phyloP scores from a whole-genome alignment of 208 protist species.

The Acanthamoeba healyi region DNA sequence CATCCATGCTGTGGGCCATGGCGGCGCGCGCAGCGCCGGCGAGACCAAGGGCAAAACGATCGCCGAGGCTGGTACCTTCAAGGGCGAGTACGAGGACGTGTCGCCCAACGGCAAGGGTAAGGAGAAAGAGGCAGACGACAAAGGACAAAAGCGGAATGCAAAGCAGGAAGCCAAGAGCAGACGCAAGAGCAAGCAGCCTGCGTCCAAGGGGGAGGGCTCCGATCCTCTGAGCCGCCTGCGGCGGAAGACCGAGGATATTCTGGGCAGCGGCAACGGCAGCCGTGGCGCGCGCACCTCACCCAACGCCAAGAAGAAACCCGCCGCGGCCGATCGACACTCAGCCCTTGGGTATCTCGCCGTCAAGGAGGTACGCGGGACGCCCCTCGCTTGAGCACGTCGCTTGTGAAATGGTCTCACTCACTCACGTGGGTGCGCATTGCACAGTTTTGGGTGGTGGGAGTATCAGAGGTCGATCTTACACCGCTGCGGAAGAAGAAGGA shows the following conservation, averaged over 20 bases:
- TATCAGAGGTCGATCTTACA: slow-evolving; percentile 5
- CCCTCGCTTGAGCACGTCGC: not conserved
- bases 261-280: not conserved
- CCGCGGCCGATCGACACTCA: not conserved
- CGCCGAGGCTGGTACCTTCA: not conserved
- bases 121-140: not conserved
- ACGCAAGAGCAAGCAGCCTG: not conserved
- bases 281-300: not conserved
- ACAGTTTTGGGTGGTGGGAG: slow-evolving; percentile 23
- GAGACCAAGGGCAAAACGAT: not conserved
- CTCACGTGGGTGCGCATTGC: no score
- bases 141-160: not conserved
- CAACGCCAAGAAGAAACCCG: not conserved
- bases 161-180: not conserved
- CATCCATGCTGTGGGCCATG: not conserved
- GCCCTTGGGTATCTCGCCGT: not conserved
- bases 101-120: not conserved
- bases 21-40: not conserved
- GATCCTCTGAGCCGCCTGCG: not conserved
- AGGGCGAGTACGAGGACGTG: not conserved
- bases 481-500: slow-evolving; percentile 24
- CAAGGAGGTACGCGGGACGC: not conserved
- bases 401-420: no score
- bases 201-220: not conserved
- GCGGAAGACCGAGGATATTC: not conserved